A percentile compares a stretch with the other conserved stretches of the same genome.
Conservation (phyloP, 768 basidiomycete genomes). For the Dictyophora rubrovolvata region DNA sequence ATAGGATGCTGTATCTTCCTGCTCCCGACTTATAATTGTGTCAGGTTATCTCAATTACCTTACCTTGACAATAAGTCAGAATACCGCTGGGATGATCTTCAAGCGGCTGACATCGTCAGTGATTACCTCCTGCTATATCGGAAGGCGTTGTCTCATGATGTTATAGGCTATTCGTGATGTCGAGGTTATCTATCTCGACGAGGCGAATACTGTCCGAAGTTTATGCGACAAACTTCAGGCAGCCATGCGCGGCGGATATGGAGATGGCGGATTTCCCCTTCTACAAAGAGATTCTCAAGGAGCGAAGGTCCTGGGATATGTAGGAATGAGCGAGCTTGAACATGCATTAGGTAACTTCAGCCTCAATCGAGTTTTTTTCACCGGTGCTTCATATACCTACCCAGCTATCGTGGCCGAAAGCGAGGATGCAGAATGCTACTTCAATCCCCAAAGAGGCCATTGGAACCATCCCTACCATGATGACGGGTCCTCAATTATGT, state of each 20-base stretch:
- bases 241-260: conserved; percentile 48
- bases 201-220: conserved; percentile 64
- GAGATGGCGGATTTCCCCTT: conserved; percentile 84
- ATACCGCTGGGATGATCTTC: conserved; percentile 73
- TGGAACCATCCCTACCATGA: conserved; percentile 4
- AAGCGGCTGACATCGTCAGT: conserved; percentile 71
- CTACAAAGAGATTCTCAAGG: conserved; percentile 44
- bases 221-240: conserved; percentile 60
- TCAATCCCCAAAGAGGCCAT: conserved; percentile 28
- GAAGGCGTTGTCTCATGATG: neutral
- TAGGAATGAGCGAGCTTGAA: conserved; percentile 87
- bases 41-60: conserved; percentile 71
- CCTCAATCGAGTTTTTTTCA: neutral
- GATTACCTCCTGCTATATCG: neutral
- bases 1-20: neutral
- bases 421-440: conserved; percentile 54
- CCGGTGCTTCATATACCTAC: neutral
- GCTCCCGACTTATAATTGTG: neutral
- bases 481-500: conserved; percentile 12
- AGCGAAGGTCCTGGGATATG: conserved; percentile 74
- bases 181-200: conserved; percentile 63
- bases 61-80: conserved; percentile 88
- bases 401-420: conserved; percentile 71
- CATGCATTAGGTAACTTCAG: conserved; percentile 69
- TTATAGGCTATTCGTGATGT: conserved; percentile 55